Evolutionary conservation across 2,329 filamentous ascomycete genomes (phyloP).

Genomic region (Pyricularia pennisetigena): DNA sequence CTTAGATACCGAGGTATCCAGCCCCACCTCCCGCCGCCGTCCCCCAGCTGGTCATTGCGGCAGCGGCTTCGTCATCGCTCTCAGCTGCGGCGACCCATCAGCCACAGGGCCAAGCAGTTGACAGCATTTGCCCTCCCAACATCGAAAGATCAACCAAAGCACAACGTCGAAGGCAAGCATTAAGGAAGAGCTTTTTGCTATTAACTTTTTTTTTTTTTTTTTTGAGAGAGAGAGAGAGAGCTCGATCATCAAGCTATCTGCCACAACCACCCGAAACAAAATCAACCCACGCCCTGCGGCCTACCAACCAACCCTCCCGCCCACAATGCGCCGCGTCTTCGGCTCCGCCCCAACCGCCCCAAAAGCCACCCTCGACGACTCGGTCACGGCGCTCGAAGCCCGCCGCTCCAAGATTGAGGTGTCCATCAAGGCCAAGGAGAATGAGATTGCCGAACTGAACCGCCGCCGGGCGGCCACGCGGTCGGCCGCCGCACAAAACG

Average conservation of each 20-base stretch:
- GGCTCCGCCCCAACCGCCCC: slow-evolving; percentile 67
- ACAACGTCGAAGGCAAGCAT: neutral
- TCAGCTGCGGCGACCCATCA: too few species aligned
- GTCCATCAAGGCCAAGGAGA: slow-evolving; percentile 85
- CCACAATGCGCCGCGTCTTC: slow-evolving; percentile 85
- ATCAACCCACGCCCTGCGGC: neutral
- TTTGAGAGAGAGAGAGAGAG: too few species aligned
- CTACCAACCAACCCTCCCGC: neutral
- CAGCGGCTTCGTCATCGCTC: neutral
- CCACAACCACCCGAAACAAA: neutral
- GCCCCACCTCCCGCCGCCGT: neutral
- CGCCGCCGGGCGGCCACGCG: slow-evolving; percentile 69
- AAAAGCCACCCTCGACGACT: slow-evolving; percentile 78
- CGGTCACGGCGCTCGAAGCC: slow-evolving; percentile 77
- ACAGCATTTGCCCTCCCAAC: neutral
- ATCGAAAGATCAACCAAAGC: neutral
- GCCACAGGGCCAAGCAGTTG: neutral
- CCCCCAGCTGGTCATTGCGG: neutral
- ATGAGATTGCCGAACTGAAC: slow-evolving; percentile 71
- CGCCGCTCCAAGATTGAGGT: slow-evolving; percentile 84
- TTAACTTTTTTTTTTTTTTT: too few species aligned
- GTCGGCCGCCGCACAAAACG: neutral
- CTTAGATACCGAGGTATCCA: neutral
- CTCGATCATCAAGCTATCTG: neutral
- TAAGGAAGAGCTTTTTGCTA: neutral